Evolutionary conservation across 2,329 filamentous ascomycete species (phyloP), one percentile per base, ranked within the genome.

Genomic region (Phoma sp.): DNA sequence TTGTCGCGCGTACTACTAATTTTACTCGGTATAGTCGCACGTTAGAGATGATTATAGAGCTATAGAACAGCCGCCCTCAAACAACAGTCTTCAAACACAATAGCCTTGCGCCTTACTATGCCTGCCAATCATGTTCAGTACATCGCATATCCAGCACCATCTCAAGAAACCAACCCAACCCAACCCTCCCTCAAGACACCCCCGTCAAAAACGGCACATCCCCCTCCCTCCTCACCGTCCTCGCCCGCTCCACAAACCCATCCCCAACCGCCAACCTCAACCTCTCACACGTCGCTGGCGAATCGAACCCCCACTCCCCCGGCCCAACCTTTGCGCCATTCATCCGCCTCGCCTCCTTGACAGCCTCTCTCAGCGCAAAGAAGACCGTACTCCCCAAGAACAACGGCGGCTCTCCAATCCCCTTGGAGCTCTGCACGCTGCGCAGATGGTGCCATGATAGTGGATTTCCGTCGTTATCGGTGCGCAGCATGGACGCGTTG

Each of bases 351-450:
- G 91, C 91, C 12, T 87, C 85, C 76, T 87, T 88, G 40, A 96
- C 79, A 21, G 92, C 92, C 74, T 96, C 91, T 36, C 92, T 81
- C 58, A 96, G 88, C 1, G 91, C 92, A 71, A 96, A 96, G 79
- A 96, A 95, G 0, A 95, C 91, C 0, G 85, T 84, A 56, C 86
- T 88, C 12, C 91, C 92, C 84, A 96, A 84, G 73, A 96, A 96
- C 27, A 89, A 69, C 0, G 86, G 86, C 22, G 86, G 86, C 68
- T 89, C 86, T 0, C 86, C 91, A 2, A 95, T 89, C 7, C 91
- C 92, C 29, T 92, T 82, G 58, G 87, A 91, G 25, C 91, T 84
- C 79, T 95, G 90, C 58, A 96, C 93, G 0, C 90, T 94, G 25
- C 91, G 82, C 47, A 96, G 79, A 65, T 95, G 88, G 75, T 92